Base-by-base conservation (phyloP, 768 basidiomycete genomes). In the Tylopilus vinaceipallidus region DNA sequence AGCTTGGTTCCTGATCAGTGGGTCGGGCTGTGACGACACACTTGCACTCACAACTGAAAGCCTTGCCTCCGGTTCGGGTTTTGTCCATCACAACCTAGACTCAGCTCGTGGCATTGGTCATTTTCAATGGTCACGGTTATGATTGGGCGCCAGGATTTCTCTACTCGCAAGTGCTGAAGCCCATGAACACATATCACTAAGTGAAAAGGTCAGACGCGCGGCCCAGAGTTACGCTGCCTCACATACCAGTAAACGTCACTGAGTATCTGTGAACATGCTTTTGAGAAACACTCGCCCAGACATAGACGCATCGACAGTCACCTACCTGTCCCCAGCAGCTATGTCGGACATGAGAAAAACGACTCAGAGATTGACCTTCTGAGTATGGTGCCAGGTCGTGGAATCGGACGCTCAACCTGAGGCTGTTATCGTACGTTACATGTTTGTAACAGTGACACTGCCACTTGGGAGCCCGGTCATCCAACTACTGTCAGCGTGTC, bases 131-230 rank as follows among this genome's bases (percentile, higher is more conserved):
- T 75, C 4, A 88, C 61, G 0, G 77, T 73, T 42, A 89, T 69
- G 33, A 88, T 80, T 2, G 87, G 84, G 20, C 84, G 64, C 86
- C 86, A 88, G 26, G 78, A 74, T 58, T 75, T 83, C 49, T 84
- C 84, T 1, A 79, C 73, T 34, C 83, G 76, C 59, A 86, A 65
- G 12, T 58, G 62, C 5, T 50, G 58, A 3, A 76, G 45, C 3
- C 75, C 74, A 13, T 68, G 70, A 26, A 66, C 69, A 3, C 75
- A 70, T 11, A 76, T 59, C 6, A 76, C 75, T 76, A 11, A 1
- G 19, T 36, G 24, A 30, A 17, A 22, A 36, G 11, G 24, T 14
- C 14, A 10, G 42, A 35, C 32, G 26, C 4, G 35, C 52, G 12
- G 52, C 30, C 37, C 9, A 29, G 20, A 2, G 13, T n/a, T n/a